Evolutionary conservation across 768 basidiomycete species (phyloP).

Genomic region (Piloderma croceum): DNA sequence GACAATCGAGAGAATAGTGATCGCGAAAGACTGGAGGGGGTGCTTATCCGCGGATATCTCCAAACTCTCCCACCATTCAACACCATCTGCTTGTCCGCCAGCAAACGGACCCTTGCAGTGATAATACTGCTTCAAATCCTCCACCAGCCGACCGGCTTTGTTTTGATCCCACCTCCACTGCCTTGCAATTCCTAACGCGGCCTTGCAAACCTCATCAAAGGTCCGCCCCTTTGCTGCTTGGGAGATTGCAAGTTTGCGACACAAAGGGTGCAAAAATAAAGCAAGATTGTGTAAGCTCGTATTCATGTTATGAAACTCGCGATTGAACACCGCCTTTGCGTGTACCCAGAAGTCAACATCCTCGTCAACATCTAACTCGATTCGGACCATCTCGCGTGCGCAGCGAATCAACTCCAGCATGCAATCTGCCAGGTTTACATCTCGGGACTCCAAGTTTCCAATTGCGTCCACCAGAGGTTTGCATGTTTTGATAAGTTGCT

Average conservation of each 20-base stretch:
- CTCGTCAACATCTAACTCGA: slow-evolving; percentile 12
- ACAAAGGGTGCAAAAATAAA: slow-evolving; percentile 32
- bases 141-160: slow-evolving; percentile 14
- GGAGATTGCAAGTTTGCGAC: slow-evolving; percentile 28
- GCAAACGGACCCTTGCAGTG: slow-evolving; percentile 18
- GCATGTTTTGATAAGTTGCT: slow-evolving; percentile 22
- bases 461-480: slow-evolving; percentile 33
- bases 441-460: slow-evolving; percentile 25
- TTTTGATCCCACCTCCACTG: slow-evolving; percentile 22
- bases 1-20: slow-evolving; percentile 13
- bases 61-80: slow-evolving; percentile 23
- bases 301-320: slow-evolving; percentile 27
- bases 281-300: slow-evolving; percentile 28
- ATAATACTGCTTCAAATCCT: slow-evolving; percentile 22
- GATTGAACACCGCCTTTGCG: slow-evolving; percentile 21
- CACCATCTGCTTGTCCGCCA: slow-evolving; percentile 15
- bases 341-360: slow-evolving; percentile 22
- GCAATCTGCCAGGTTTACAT: slow-evolving; percentile 30
- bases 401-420: slow-evolving; percentile 29
- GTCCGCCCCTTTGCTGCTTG: slow-evolving; percentile 13
- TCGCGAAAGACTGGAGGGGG: slow-evolving; percentile 13
- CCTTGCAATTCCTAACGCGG: slow-evolving; percentile 16
- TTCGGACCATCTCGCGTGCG: slow-evolving; percentile 13
- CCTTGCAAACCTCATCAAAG: slow-evolving; percentile 16
- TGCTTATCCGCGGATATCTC: slow-evolving; percentile 7